These are phyloP conservation scores for Calonectria ilicicola DNA, from an alignment of 2,329 filamentous ascomycete genomes.

Conservation along the genomic window DNA sequence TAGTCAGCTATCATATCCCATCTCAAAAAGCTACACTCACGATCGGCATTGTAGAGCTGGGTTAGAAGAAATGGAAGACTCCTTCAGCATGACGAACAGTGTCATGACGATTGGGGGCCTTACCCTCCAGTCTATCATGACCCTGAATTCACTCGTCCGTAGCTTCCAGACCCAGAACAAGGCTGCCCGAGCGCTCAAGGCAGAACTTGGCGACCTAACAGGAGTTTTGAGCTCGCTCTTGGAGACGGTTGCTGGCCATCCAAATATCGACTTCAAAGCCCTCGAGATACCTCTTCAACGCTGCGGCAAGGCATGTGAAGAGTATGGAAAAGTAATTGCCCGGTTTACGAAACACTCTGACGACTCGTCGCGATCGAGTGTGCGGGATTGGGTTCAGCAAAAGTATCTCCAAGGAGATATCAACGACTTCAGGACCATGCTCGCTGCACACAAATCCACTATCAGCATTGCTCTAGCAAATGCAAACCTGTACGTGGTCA, in stretches of 20 bases:
- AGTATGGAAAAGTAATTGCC: conserved; percentile 52
- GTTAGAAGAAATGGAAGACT: conserved; percentile 30
- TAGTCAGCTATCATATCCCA: background rate
- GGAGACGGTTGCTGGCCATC: conserved; percentile 37
- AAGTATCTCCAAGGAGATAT: conserved; percentile 58
- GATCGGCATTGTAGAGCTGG: background rate
- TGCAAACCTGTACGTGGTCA: conserved; percentile 32
- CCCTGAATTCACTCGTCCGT: conserved; percentile 29
- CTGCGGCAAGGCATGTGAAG: conserved; percentile 57
- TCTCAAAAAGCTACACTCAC: background rate
- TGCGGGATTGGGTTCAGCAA: conserved; percentile 58
- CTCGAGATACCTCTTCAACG: conserved; percentile 51
- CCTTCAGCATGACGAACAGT: conserved; percentile 27
- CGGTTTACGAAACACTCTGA: conserved; percentile 50
- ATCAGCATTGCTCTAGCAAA: conserved; percentile 38
- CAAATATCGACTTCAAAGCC: conserved; percentile 25
- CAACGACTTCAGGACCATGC: conserved; percentile 51
- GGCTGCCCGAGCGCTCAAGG: conserved; percentile 53
- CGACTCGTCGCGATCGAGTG: conserved; percentile 49
- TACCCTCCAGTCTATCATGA: conserved; percentile 34
- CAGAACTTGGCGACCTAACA: conserved; percentile 54
- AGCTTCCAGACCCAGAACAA: conserved; percentile 30
- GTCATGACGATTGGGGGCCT: conserved; percentile 31
- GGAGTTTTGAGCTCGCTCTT: conserved; percentile 50
- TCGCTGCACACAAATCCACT: conserved; percentile 54